These are phyloP conservation scores for Candida broadrunensis DNA, from an alignment of 805 yeast genomes.

Conservation along the genomic window DNA sequence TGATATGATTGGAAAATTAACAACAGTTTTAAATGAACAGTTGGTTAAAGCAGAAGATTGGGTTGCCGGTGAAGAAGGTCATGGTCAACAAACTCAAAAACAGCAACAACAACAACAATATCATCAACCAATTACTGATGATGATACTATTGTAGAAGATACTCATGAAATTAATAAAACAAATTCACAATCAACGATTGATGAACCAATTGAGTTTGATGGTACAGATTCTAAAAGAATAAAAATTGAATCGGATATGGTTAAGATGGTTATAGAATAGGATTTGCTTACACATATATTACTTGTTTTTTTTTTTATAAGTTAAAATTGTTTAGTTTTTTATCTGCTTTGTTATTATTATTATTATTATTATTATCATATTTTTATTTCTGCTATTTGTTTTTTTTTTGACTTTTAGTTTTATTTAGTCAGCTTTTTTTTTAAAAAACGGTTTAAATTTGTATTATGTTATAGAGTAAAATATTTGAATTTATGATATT, in stretches of 20 bases:
- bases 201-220: constrained; percentile 5
- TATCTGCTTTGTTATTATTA: background rate
- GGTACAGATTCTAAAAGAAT: constrained; percentile 8
- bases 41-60: constrained; percentile 83
- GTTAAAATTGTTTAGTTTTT: no score
- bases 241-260: constrained; percentile 1
- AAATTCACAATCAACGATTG: constrained; percentile 2
- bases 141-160: constrained; percentile 1
- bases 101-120: constrained; percentile 1
- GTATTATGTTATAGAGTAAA: no score
- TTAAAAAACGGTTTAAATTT: no score
- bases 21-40: constrained; percentile 81
- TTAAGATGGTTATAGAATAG: background rate
- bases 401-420: background rate
- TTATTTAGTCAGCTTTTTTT: no score
- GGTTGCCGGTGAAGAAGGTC: constrained; percentile 49
- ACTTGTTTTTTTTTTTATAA: no score
- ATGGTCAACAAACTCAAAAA: background rate
- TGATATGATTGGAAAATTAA: constrained; percentile 80
- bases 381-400: background rate
- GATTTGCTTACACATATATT: background rate
- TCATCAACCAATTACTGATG: background rate
- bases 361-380: background rate
- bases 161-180: background rate
- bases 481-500: no score